These are phyloP conservation scores for Alopecurus myosuroides DNA, from an alignment of 176 grass and related monocot species.

Conservation along the genomic window DNA sequence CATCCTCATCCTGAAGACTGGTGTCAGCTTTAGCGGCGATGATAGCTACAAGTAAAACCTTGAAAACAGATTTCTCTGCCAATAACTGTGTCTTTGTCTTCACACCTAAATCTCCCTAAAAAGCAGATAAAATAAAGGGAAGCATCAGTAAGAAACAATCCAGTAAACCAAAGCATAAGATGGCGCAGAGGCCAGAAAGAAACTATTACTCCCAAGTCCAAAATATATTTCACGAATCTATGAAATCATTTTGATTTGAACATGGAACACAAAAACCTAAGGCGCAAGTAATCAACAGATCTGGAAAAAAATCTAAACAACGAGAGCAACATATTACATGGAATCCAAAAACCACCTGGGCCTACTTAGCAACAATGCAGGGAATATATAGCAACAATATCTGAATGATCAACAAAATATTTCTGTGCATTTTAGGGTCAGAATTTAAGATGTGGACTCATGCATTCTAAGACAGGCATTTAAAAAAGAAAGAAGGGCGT, in stretches of 20 bases:
- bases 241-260: conserved; percentile 17
- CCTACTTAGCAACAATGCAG: neutral
- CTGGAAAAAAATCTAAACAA: neutral
- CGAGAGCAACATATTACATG: no score
- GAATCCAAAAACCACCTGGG: neutral
- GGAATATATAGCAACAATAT: neutral
- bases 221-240: neutral
- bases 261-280: neutral
- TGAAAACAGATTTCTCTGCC: conserved; percentile 97
- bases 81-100: conserved; percentile 98
- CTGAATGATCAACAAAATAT: neutral
- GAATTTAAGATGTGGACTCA: neutral
- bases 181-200: neutral
- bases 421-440: neutral
- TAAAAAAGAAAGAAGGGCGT: neutral
- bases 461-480: neutral
- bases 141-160: neutral
- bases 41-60: conserved; percentile 70
- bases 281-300: neutral
- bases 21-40: conserved; percentile 75
- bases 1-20: conserved; percentile 70
- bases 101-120: conserved; percentile 92
- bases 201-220: neutral
- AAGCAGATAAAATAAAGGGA: conserved; percentile 8
- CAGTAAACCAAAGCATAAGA: neutral